Conservation (phyloP, 345 rosid genomes). For the Bretschneidera sinensis region DNA sequence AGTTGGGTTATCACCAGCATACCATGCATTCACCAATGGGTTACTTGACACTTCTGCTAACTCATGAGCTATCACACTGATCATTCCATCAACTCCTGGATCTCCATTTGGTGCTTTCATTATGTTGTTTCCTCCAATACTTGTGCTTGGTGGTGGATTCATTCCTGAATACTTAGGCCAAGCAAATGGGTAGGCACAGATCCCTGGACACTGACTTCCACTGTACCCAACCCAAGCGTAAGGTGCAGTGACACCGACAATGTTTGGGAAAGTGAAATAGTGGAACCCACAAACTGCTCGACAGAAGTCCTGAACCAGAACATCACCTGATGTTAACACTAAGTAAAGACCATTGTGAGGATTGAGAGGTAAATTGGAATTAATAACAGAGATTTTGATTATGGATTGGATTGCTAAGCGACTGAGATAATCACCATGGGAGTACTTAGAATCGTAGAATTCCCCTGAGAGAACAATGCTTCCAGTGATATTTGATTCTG, state of each 20-base stretch:
- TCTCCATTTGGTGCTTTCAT: slow-evolving; percentile 56
- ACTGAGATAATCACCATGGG: slow-evolving; percentile 44
- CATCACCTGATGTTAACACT: slow-evolving; percentile 47
- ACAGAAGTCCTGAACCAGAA: slow-evolving; percentile 63
- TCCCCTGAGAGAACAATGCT: slow-evolving; percentile 40
- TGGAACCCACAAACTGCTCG: slow-evolving; percentile 64
- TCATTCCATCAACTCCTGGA: slow-evolving; percentile 55
- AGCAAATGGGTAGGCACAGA: slow-evolving; percentile 62
- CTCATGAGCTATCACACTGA: slow-evolving; percentile 60
- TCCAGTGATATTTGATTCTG: slow-evolving; percentile 50
- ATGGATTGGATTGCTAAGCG: slow-evolving; percentile 48
- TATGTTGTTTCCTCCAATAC: slow-evolving; percentile 30
- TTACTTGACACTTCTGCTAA: slow-evolving; percentile 55
- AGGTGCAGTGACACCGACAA: slow-evolving; percentile 49
- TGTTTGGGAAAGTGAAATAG: slow-evolving; percentile 54
- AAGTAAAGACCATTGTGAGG: slow-evolving; percentile 48
- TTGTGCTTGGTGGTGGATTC: slow-evolving; percentile 30
- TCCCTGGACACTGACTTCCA: slow-evolving; percentile 52
- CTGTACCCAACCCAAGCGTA: slow-evolving; percentile 65
- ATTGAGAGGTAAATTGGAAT: slow-evolving; percentile 41
- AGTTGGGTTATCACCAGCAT: slow-evolving; percentile 55
- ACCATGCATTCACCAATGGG: slow-evolving; percentile 63
- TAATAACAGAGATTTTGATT: slow-evolving; percentile 38
- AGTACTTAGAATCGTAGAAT: slow-evolving; percentile 37
- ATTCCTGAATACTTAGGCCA: slow-evolving; percentile 38